Evolutionary conservation across 2,329 filamentous ascomycete species (phyloP), one percentile per base, ranked within the genome.

Genomic region (Didymellaceae sp.): DNA sequence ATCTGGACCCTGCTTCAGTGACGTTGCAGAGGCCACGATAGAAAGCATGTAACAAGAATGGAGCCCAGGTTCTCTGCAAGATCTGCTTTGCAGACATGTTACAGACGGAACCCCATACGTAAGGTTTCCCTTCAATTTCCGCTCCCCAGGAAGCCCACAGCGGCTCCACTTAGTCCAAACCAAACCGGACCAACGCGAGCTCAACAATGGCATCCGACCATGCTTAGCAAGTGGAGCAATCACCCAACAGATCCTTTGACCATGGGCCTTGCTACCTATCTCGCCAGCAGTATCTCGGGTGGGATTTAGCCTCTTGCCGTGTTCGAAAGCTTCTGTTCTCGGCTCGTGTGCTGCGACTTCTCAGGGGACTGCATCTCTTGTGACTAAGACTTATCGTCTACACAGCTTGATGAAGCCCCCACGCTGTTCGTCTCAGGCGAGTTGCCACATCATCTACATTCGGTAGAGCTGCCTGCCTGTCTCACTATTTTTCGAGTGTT

Each of bases 141-240:
- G 37, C 38, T 45, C 54, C 51, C 37, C 44, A 51, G 26, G 48
- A 33, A 31, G 50, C 44, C 61, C 59, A 55, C 48, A 34, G 32
- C 31, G 52, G 53, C 52, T 58, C 61, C 61, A 63, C 59, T 37
- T 43, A 37, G 49, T 51, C 54, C 32, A 54, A 42, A 49, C 60
- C 57, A 40, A 54, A 44, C 40, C 43, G 59, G 49, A 41, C 45
- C 26, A 50, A 30, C 38, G 44, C 54, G 42, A 59, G 28, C 45
- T 58, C 55, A 62, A 62, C 57, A 58, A 52, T 46, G 41, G 53
- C 51, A 55, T 44, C 28, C 32, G 25, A 52, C 20, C 30, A 37
- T 21, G 24, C 35, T 38, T 46, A 43, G 38, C 18, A 20, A 52
- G 48, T 46, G 48, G 48, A 52, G 37, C 42, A 25, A 21, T 5